These are phyloP conservation scores for Trichoderma erinaceum DNA, from an alignment of 495 filamentous ascomycete genomes.

Conservation along the genomic window DNA sequence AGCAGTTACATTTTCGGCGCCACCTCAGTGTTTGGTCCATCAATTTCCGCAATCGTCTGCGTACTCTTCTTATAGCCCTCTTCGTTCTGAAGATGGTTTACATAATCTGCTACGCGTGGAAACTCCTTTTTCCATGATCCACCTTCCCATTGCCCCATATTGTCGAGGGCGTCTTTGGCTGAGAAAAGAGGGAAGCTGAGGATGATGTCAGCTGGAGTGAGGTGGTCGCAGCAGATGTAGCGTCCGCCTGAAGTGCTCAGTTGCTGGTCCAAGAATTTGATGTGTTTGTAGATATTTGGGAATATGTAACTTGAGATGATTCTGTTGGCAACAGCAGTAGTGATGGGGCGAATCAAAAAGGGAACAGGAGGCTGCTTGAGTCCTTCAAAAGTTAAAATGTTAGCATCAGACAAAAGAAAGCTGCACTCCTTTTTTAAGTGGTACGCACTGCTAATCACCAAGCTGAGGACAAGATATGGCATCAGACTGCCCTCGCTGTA, in stretches of 20 bases:
- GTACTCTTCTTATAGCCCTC: constrained; percentile 53
- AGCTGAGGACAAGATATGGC: constrained; percentile 19
- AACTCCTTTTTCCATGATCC: constrained; percentile 23
- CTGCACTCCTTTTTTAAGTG: neutral
- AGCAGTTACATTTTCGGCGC: too few relatives aligned
- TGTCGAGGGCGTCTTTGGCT: constrained; percentile 52
- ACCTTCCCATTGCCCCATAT: constrained; percentile 23
- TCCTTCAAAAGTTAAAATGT: constrained; percentile 9
- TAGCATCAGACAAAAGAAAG: neutral
- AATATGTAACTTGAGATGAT: constrained; percentile 55
- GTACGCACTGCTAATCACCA: constrained; percentile 23
- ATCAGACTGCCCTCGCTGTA: constrained; percentile 58
- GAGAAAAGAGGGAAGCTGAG: constrained; percentile 67
- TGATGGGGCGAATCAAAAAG: constrained; percentile 82
- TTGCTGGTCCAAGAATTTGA: constrained; percentile 67
- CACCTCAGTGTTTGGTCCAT: constrained; percentile 23
- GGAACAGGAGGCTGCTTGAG: constrained; percentile 61
- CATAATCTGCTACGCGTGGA: constrained; percentile 54
- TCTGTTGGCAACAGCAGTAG: constrained; percentile 54
- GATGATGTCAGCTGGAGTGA: constrained; percentile 78
- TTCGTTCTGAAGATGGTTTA: constrained; percentile 52
- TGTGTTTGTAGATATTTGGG: constrained; percentile 57
- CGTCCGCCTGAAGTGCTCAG: constrained; percentile 58
- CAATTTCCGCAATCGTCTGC: constrained; percentile 55
- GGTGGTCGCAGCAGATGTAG: constrained; percentile 63